phyloP scores from a whole-genome alignment of 2,329 filamentous ascomycete genomes.

The Zarea fungicola region DNA sequence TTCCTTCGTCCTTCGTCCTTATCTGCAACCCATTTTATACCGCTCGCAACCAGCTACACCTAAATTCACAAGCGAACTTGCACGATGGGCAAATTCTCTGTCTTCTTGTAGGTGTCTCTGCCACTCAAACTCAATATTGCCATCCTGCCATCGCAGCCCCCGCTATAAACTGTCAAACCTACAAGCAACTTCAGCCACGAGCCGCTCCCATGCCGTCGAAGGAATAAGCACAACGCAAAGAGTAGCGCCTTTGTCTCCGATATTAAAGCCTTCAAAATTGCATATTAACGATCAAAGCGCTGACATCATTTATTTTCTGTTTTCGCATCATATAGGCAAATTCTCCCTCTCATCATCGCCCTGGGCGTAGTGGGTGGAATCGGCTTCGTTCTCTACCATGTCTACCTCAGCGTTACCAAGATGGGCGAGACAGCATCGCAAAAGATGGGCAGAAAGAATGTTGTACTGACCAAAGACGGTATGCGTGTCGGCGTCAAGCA shows the following conservation, averaged over 20 bases:
- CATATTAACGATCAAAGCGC: too few species aligned
- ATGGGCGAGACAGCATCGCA: conserved; percentile 61
- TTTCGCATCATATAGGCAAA: conserved; percentile 11
- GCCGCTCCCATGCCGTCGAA: background rate
- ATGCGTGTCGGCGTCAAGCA: conserved; percentile 67
- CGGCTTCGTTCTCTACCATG: conserved; percentile 65
- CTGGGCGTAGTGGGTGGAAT: conserved; percentile 51
- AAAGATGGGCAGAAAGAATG: conserved; percentile 70
- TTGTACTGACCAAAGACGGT: conserved; percentile 71
- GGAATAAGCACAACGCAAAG: background rate
- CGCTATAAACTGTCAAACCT: background rate
- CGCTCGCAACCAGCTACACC: too few species aligned
- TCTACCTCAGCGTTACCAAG: conserved; percentile 63
- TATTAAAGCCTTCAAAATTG: too few species aligned
- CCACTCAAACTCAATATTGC: background rate
- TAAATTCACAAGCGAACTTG: too few species aligned
- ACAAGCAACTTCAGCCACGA: background rate
- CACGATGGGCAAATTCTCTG: conserved; percentile 8
- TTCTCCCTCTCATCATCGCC: conserved; percentile 63
- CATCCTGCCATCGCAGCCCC: background rate
- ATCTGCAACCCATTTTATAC: too few species aligned
- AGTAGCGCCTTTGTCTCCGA: too few species aligned
- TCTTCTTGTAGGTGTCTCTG: conserved; percentile 4
- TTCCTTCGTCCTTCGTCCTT: background rate
- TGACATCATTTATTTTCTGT: conserved; percentile 1